Percentiles rank a stretch among this genome's conserved stretches.
Conservation (phyloP, 2,329 filamentous ascomycete genomes). For the Celoporthe dispersa region DNA sequence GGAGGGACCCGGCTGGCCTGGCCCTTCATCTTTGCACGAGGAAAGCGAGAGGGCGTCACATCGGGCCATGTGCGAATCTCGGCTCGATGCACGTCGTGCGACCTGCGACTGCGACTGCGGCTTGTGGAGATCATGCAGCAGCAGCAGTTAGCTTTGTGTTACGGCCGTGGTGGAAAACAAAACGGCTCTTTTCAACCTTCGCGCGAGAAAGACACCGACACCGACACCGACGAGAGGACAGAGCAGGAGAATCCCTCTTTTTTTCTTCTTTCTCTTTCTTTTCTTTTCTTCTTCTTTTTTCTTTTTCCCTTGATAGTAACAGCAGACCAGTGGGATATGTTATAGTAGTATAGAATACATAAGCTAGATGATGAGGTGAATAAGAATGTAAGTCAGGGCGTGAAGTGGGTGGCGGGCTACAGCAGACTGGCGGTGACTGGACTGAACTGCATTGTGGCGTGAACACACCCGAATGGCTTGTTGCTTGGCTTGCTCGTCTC, state of each 20-base stretch:
- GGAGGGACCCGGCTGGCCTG: too few relatives aligned
- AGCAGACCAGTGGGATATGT: background rate
- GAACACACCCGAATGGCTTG: background rate
- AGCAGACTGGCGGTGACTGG: background rate
- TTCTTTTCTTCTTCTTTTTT: too few relatives aligned
- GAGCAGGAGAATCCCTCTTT: background rate
- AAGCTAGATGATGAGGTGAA: background rate
- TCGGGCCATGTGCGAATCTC: background rate
- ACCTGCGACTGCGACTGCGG: background rate
- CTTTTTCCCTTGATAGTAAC: too few relatives aligned
- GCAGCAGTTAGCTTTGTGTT: background rate
- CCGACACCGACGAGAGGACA: background rate
- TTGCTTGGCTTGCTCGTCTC: background rate
- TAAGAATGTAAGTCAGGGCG: background rate
- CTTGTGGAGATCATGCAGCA: background rate
- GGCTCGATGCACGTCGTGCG: constrained; percentile 4
- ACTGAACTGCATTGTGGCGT: background rate
- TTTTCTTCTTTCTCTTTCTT: too few relatives aligned
- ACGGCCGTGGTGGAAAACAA: background rate
- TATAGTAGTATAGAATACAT: background rate
- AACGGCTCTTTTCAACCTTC: background rate
- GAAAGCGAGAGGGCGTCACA: constrained; percentile 1
- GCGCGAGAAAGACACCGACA: background rate
- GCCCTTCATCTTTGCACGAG: background rate
- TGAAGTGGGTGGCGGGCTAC: background rate